A percentile compares a stretch with the other conserved stretches of the same genome.
phyloP scores from a whole-genome alignment of 2,329 filamentous ascomycete genomes.

The Zarea fungicola region DNA sequence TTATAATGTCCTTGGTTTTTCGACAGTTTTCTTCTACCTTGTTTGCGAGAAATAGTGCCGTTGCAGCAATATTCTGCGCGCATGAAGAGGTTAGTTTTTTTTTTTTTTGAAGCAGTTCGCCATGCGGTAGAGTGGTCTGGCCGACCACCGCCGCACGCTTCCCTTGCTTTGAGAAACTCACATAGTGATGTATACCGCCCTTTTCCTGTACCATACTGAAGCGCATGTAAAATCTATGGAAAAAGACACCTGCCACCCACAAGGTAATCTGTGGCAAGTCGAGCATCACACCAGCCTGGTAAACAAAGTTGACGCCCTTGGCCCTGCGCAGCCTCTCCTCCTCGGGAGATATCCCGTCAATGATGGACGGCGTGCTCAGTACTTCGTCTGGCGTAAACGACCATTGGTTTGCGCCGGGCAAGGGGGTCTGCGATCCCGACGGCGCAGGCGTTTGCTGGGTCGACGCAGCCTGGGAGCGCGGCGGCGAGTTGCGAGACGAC shows the following conservation, averaged over 20 bases:
- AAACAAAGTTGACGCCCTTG: slow-evolving; percentile 95
- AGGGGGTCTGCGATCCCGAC: slow-evolving; percentile 33
- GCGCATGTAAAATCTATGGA: slow-evolving; percentile 95
- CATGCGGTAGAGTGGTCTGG: too few species aligned
- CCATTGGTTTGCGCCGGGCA: slow-evolving; percentile 63
- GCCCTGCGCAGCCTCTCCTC: slow-evolving; percentile 77
- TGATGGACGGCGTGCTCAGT: slow-evolving; percentile 72
- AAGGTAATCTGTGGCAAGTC: slow-evolving; percentile 89
- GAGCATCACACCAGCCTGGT: slow-evolving; percentile 86
- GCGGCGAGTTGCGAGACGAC: slow-evolving; percentile 50
- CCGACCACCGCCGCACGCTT: background rate
- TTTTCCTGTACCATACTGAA: slow-evolving; percentile 72
- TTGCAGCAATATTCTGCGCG: slow-evolving; percentile 73
- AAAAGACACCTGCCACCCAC: slow-evolving; percentile 87
- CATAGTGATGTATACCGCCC: slow-evolving; percentile 82
- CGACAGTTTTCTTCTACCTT: slow-evolving; percentile 97
- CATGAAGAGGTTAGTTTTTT: slow-evolving; percentile 15
- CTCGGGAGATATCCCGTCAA: slow-evolving; percentile 71
- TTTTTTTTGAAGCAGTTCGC: background rate
- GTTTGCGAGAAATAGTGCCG: slow-evolving; percentile 86
- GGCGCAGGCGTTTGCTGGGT: slow-evolving; percentile 39
- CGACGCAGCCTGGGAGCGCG: slow-evolving; percentile 39
- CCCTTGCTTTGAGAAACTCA: slow-evolving; percentile 40
- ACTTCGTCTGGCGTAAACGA: slow-evolving; percentile 82
- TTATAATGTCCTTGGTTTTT: slow-evolving; percentile 91